Evolutionary conservation across 2,329 filamentous ascomycete species (phyloP), one percentile per base, ranked within the genome.

Genomic region (Penicillium sp.): DNA sequence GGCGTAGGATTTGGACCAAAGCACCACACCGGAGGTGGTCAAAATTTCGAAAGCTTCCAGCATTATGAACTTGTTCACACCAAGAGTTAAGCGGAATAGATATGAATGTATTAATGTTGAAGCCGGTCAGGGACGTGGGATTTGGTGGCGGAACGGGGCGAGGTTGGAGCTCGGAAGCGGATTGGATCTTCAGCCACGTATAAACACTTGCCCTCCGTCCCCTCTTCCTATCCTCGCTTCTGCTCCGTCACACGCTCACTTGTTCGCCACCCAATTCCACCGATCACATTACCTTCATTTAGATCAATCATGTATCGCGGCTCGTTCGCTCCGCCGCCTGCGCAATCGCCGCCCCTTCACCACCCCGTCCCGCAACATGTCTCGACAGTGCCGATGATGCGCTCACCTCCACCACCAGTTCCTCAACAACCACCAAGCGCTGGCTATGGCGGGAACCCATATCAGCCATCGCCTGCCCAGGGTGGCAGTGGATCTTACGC

Each of bases 351-450:
- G 72, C 92, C 93, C 63, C 86, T 97, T 66, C 94, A 97, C 77
- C 94, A 97, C 74, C 94, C 94, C 55, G 92, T 97, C 55, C 94
- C 94, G 59, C 94, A 99, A 77, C 94, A 99, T 82, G 93, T 97
- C 68, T 97, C 94, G 71, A 96, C 92, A 55, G 94, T 99, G 47
- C 94, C 94, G 43, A 94, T 97, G 79, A 86, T 99, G 73, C 88
- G 95, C 75, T 97, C 94, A 55, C 94, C 94, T 57, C 93, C 91
- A 58, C 92, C 91, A 36, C 82, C 83, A 48, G 84, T 86, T 68
- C 87, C 88, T 32, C 90, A 91, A 61, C 89, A 90, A 69, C 83
- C 86, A 59, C 85, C 85, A 57, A 70, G 77, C 65, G 67, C 75
- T 59, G 67, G 73, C 60, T 75, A 83, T 80, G 68, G 61, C 38